Evolutionary conservation across 2,329 filamentous ascomycete species (phyloP).

Genomic region (Myriosclerotinia duriaeana): DNA sequence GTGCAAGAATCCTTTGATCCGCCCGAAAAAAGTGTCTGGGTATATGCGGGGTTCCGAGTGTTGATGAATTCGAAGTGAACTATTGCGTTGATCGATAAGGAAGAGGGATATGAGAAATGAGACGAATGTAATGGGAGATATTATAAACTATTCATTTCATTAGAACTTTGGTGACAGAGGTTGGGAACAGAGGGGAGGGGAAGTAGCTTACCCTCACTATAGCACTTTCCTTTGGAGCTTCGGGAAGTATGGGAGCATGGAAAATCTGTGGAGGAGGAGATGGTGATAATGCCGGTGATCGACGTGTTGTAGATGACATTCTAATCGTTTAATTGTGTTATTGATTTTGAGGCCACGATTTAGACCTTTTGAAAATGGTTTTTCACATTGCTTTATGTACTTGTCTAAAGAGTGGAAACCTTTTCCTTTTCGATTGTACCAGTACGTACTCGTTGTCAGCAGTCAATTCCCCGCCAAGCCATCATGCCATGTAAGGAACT

Average conservation of each 20-base stretch:
- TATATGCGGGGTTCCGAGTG: conserved; percentile 22
- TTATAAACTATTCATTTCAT: conserved; percentile 33
- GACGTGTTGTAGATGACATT: conserved; percentile 19
- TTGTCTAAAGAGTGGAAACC: background rate
- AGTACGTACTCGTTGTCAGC: background rate
- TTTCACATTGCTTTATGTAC: conserved; percentile 9
- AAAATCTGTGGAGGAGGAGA: conserved; percentile 9
- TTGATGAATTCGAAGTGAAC: conserved; percentile 29
- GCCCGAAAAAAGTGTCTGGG: conserved; percentile 28
- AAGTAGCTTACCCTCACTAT: conserved; percentile 33
- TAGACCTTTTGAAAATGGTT: background rate
- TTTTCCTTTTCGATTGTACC: background rate
- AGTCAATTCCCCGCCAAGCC: background rate
- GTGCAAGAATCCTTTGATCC: conserved; percentile 29
- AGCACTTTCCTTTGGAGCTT: conserved; percentile 35
- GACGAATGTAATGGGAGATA: conserved; percentile 39
- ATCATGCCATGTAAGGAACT: background rate
- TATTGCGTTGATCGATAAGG: conserved; percentile 36
- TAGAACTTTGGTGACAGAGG: background rate
- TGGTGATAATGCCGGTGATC: conserved; percentile 21
- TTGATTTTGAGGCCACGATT: background rate
- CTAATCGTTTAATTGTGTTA: background rate
- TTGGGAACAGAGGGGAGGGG: background rate
- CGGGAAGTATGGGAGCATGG: conserved; percentile 25
- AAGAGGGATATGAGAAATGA: conserved; percentile 41